Conservation (phyloP, 139 green algal genomes). For the Bryopsis sp. region DNA sequence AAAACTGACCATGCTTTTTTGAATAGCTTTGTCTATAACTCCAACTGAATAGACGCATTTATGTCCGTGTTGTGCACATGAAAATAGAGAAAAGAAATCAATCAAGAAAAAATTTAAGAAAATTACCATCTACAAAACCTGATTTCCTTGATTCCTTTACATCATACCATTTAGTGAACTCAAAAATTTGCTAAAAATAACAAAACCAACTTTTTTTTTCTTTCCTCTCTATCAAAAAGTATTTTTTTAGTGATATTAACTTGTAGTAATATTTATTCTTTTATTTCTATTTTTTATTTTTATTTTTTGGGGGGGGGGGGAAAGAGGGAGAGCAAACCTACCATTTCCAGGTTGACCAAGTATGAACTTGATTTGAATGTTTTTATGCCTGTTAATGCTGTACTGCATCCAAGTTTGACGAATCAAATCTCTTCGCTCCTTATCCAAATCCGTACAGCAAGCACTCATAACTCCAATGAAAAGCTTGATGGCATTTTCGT, state of each 20-base stretch:
- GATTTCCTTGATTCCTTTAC: not conserved
- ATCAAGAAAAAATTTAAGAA: not conserved
- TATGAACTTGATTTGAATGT: constrained; percentile 13
- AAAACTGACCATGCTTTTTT: not conserved
- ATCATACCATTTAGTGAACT: not conserved
- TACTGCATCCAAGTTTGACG: constrained; percentile 5
- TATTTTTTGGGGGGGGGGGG: too few species aligned
- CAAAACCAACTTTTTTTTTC: not conserved
- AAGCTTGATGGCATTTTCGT: not conserved
- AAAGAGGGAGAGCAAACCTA: too few species aligned
- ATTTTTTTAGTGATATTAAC: not conserved
- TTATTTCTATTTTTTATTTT: too few species aligned
- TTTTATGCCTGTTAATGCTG: not conserved
- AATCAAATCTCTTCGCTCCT: not conserved
- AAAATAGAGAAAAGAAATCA: not conserved
- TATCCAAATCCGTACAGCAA: not conserved
- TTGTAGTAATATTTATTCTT: not conserved
- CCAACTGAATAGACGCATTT: not conserved
- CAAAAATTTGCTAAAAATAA: not conserved
- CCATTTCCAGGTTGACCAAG: not conserved
- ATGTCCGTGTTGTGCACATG: not conserved
- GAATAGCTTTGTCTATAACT: not conserved
- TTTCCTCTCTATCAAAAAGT: not conserved
- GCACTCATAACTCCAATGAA: constrained; percentile 15
- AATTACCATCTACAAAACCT: not conserved